A percentile compares a stretch with the other conserved stretches of the same genome.
Evolutionary conservation across 139 green algal genomes (phyloP).

Genomic region (Zygnema cylindricum): DNA sequence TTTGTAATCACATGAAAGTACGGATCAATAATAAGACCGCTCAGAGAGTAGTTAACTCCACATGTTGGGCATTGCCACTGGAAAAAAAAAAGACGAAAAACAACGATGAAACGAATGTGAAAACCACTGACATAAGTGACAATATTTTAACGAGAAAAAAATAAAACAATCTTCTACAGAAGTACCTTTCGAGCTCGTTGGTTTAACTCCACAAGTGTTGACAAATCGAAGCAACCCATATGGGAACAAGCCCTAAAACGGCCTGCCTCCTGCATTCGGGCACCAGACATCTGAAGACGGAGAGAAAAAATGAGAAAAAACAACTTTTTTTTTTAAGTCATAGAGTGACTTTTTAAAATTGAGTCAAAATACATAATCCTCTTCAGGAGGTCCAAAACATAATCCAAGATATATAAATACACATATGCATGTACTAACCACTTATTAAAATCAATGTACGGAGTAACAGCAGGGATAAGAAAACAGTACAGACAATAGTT

Average conservation of each 20-base stretch:
- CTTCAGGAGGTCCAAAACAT: too few relatives aligned
- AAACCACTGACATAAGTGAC: neutral
- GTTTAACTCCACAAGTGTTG: constrained; percentile 48
- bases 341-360: too few relatives aligned
- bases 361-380: too few relatives aligned
- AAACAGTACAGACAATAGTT: too few relatives aligned
- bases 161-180: neutral
- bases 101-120: neutral
- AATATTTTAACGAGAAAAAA: neutral
- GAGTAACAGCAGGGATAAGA: too few relatives aligned
- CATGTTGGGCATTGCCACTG: constrained; percentile 59
- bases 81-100: neutral
- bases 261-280: constrained; percentile 31
- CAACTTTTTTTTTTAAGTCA: too few relatives aligned
- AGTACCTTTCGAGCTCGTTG: constrained; percentile 52
- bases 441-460: too few relatives aligned
- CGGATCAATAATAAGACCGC: constrained; percentile 55
- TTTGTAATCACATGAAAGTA: constrained; percentile 45
- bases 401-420: too few relatives aligned
- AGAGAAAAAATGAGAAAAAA: constrained; percentile 1
- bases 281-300: constrained; percentile 48
- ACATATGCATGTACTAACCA: too few relatives aligned
- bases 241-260: constrained; percentile 39
- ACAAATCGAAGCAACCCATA: constrained; percentile 55
- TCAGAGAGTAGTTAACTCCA: constrained; percentile 40